phyloP scores from a whole-genome alignment of 208 protist species.

The Trichomonas tenax region DNA sequence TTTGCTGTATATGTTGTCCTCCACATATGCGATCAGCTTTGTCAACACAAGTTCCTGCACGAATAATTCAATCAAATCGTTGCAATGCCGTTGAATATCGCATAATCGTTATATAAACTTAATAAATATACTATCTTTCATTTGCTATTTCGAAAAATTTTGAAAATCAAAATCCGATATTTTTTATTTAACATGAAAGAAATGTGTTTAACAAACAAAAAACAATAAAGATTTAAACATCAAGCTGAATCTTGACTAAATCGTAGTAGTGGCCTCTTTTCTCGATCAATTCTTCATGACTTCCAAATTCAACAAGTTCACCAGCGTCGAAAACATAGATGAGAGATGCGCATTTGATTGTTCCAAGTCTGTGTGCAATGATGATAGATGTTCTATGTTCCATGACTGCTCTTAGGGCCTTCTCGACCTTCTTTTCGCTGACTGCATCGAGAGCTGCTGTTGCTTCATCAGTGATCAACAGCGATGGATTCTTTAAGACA shows the following conservation, averaged over 20 bases:
- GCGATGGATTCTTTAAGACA: neutral
- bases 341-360: neutral
- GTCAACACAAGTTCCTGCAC: too few relatives aligned
- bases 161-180: too few relatives aligned
- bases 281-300: neutral
- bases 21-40: too few relatives aligned
- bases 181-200: too few relatives aligned
- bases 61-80: too few relatives aligned
- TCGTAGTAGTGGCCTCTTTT: neutral
- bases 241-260: neutral
- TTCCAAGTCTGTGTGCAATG: neutral
- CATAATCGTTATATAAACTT: too few relatives aligned
- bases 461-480: neutral
- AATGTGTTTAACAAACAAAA: too few relatives aligned
- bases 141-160: too few relatives aligned
- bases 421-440: neutral
- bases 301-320: neutral
- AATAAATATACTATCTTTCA: too few relatives aligned
- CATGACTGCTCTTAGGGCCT: neutral
- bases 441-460: neutral
- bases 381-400: neutral
- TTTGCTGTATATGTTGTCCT: too few relatives aligned
- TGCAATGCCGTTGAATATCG: too few relatives aligned
- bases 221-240: neutral
- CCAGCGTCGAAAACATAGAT: neutral